These are phyloP conservation scores for Candida neerlandica DNA, from an alignment of 1,139 yeast species.

Conservation along the genomic window DNA sequence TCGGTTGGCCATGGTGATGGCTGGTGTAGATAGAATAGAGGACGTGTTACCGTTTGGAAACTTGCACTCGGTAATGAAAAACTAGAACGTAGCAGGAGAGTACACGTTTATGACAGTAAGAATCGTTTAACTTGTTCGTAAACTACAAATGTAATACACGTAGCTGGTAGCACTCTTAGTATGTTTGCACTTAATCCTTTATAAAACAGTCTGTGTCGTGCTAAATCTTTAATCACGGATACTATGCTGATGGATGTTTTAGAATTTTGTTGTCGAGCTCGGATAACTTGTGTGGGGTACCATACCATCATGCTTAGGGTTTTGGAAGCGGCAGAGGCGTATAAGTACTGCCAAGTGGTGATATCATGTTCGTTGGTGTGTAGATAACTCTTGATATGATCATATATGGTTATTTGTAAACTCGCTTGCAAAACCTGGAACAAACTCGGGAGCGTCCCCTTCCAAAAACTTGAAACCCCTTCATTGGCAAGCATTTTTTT, in stretches of 20 bases:
- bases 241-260: slow-evolving; percentile 20
- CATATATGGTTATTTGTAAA: slow-evolving; percentile 83
- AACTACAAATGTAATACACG: slow-evolving; percentile 68
- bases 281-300: slow-evolving; percentile 85
- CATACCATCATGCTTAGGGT: slow-evolving; percentile 64
- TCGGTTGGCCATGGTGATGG: slow-evolving; percentile 77
- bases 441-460: slow-evolving; percentile 80
- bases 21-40: slow-evolving; percentile 68
- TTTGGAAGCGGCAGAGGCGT: slow-evolving; percentile 71
- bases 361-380: background rate
- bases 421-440: slow-evolving; percentile 89
- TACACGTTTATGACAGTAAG: slow-evolving; percentile 8
- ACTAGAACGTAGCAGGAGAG: no score
- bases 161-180: slow-evolving; percentile 69
- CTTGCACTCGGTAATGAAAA: slow-evolving; percentile 58
- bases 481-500: slow-evolving; percentile 54
- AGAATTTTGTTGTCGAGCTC: slow-evolving; percentile 71
- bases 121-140: slow-evolving; percentile 52
- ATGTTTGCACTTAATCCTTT: slow-evolving; percentile 70
- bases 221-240: slow-evolving; percentile 29
- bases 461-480: slow-evolving; percentile 76
- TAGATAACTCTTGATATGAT: slow-evolving; percentile 23
- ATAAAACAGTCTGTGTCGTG: slow-evolving; percentile 67
- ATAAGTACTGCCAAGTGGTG: slow-evolving; percentile 24
- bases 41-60: slow-evolving; percentile 84